Evolutionary conservation across 2,329 filamentous ascomycete genomes (phyloP), one percentile per base, ranked within the genome.

Genomic region (Aureobasidium zeae): DNA sequence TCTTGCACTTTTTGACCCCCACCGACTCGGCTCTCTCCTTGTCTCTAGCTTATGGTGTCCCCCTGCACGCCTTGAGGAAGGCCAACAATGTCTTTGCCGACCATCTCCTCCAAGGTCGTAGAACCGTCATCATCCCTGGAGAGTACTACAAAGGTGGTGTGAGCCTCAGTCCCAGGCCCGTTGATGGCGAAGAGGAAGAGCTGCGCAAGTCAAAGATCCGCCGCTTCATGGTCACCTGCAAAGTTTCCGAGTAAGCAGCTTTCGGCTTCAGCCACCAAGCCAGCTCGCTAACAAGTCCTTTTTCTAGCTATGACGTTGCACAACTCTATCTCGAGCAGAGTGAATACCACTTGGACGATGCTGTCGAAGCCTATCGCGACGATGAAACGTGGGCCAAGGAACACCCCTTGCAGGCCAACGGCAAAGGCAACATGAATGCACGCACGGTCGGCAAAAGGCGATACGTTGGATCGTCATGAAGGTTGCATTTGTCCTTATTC

Each of bases 181-280:
- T 84, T n/a, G 81, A 83, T 43, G 77, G 80, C 35, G 83, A 86
- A 56, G 81, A 83, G 33, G 83, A 86, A 55, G 80, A 84, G 62
- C 67, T 73, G 37, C 72, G 78, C 49, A 88, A 85, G 63, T 71
- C 67, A 13, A 80, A 79, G 56, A 71, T 89, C 24, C 71, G 85
- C 30, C 74, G 81, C 49, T 89, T 81, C 69, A 88, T 88, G 84
- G 77, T 86, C 2, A 71, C 72, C 1, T 85, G 80, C 63, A 89
- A 89, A 58, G 81, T 85, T 20, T 67, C 75, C 17, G 81, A 88
- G 68, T 88, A 79, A 41, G 28, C 9, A 16, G 4, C 5, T 64
- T 71, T 66, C 28, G 7, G n/a, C 17, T 39, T 37, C n/a, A 2
- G 28, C 35, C 15, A 17, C 13, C n/a, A n/a, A n/a, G n/a, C n/a